A percentile compares a stretch with the other conserved stretches of the same genome.
These are phyloP conservation scores for Mollisia scopiformis DNA, from an alignment of 2,329 filamentous ascomycete species.

Conservation along the genomic window DNA sequence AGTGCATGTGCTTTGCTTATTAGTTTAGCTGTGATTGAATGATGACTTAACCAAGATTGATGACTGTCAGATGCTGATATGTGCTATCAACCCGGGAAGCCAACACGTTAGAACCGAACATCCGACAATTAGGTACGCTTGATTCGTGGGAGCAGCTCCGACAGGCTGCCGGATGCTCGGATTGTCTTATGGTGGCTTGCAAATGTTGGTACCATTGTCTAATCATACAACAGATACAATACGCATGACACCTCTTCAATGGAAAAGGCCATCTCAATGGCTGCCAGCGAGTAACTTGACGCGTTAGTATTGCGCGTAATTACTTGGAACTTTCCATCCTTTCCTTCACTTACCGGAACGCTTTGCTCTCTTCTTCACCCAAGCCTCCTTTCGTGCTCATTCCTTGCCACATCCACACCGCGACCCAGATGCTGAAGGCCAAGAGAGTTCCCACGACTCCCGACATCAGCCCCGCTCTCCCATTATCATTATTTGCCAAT, in stretches of 20 bases:
- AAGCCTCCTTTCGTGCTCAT: constrained; percentile 6
- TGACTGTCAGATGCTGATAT: background rate
- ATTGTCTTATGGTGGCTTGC: background rate
- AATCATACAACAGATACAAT: background rate
- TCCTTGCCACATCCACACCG: constrained; percentile 8
- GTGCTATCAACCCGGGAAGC: background rate
- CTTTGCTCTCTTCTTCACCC: constrained; percentile 8
- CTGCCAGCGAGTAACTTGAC: background rate
- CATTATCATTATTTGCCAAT: background rate
- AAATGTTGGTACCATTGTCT: background rate
- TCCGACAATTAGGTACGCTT: constrained; percentile 1
- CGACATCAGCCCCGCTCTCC: constrained; percentile 2
- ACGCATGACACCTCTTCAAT: background rate
- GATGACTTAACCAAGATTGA: background rate
- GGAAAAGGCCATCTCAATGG: background rate
- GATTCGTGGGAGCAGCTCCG: constrained; percentile 2
- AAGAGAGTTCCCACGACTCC: background rate
- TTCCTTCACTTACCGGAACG: constrained; percentile 5
- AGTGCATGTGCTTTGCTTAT: background rate
- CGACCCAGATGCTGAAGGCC: background rate
- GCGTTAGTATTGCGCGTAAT: background rate
- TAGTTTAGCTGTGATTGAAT: background rate
- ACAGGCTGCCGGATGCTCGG: constrained; percentile 1
- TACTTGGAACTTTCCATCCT: constrained; percentile 1
- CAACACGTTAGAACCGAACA: constrained; percentile 1